These are phyloP conservation scores for Triglochin maritima DNA, from an alignment of 106 monocot genomes.

Conservation along the genomic window DNA sequence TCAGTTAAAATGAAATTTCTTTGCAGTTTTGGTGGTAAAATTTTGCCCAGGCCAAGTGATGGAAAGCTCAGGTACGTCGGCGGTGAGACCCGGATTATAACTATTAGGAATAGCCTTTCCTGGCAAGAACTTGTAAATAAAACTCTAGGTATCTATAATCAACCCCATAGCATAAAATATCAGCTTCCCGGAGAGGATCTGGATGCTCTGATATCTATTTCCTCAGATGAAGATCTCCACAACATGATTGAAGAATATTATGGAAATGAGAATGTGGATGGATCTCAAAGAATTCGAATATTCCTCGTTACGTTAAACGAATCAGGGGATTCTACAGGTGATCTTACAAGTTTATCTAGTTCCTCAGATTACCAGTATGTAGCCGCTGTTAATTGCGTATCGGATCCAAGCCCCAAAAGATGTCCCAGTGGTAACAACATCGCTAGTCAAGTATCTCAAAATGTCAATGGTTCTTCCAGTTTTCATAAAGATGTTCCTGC, in stretches of 20 bases:
- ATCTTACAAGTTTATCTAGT: slow-evolving; percentile 26
- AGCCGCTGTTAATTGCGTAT: slow-evolving; percentile 74
- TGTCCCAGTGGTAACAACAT: slow-evolving; percentile 48
- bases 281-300: slow-evolving; percentile 53
- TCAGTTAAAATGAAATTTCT: slow-evolving; percentile 70
- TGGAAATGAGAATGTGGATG: slow-evolving; percentile 48
- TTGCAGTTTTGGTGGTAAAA: slow-evolving; percentile 97
- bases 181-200: slow-evolving; percentile 95
- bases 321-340: slow-evolving; percentile 34
- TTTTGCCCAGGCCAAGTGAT: slow-evolving; percentile 84
- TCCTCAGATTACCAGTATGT: slow-evolving; percentile 61
- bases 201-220: slow-evolving; percentile 88
- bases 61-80: slow-evolving; percentile 84
- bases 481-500: slow-evolving; percentile 28
- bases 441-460: slow-evolving; percentile 32
- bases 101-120: slow-evolving; percentile 34
- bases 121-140: slow-evolving; percentile 64
- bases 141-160: slow-evolving; percentile 51
- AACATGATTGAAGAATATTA: slow-evolving; percentile 93
- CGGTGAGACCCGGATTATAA: slow-evolving; percentile 79
- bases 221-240: slow-evolving; percentile 88
- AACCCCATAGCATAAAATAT: slow-evolving; percentile 79
- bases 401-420: slow-evolving; percentile 38
- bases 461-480: slow-evolving; percentile 33
- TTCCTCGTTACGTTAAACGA: slow-evolving; percentile 64